phyloP scores from a whole-genome alignment of 192 early-diverging fungal genomes.

The Rhizophagus clarus region DNA sequence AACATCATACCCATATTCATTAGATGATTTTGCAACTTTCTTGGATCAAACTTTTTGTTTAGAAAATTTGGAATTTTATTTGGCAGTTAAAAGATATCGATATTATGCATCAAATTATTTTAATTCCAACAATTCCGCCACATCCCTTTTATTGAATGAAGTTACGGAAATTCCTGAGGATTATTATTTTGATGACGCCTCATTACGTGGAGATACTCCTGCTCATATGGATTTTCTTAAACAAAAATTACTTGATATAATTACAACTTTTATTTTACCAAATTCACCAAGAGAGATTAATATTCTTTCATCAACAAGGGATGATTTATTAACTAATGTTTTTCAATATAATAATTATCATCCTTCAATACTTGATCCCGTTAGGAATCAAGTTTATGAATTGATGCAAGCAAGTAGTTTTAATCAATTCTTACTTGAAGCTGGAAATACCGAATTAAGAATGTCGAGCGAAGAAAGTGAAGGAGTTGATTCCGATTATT shows the following conservation, averaged over 20 bases:
- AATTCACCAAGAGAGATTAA: slow-evolving; percentile 38
- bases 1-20: slow-evolving; percentile 31
- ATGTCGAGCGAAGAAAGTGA: slow-evolving; percentile 11
- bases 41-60: slow-evolving; percentile 39
- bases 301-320: slow-evolving; percentile 23
- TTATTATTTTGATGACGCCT: neutral
- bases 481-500: neutral
- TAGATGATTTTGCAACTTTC: slow-evolving; percentile 35
- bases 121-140: neutral
- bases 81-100: slow-evolving; percentile 38
- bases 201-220: slow-evolving; percentile 14
- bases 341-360: slow-evolving; percentile 29
- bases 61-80: slow-evolving; percentile 41
- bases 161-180: too few relatives aligned
- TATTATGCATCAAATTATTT: slow-evolving; percentile 5
- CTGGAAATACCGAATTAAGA: slow-evolving; percentile 13
- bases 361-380: slow-evolving; percentile 32
- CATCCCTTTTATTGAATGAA: neutral
- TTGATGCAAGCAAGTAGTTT: slow-evolving; percentile 32
- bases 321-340: slow-evolving; percentile 29
- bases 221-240: slow-evolving; percentile 30
- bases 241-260: slow-evolving; percentile 25
- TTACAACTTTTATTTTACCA: slow-evolving; percentile 26
- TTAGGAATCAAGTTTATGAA: slow-evolving; percentile 32
- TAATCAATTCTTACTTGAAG: neutral